phyloP scores from a whole-genome alignment of 2,329 filamentous ascomycete genomes.

The Phialophora tarda region DNA sequence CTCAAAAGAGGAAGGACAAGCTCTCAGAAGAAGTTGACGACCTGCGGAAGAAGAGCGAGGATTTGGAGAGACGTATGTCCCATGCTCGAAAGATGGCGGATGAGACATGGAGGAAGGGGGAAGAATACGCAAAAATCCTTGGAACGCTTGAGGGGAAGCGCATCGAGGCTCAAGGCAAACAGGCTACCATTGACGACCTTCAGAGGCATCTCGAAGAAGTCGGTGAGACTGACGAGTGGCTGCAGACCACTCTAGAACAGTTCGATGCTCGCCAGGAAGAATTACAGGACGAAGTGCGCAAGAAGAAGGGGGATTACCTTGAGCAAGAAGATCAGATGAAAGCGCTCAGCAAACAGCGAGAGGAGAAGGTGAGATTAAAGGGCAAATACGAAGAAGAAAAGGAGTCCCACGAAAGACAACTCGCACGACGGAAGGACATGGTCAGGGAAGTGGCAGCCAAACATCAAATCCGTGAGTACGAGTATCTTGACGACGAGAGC shows the following conservation, averaged over 20 bases:
- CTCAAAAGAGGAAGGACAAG: slow-evolving; percentile 67
- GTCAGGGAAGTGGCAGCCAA: slow-evolving; percentile 77
- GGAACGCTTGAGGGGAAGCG: slow-evolving; percentile 77
- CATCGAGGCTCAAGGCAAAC: slow-evolving; percentile 72
- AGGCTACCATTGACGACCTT: slow-evolving; percentile 73
- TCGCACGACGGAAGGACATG: slow-evolving; percentile 72
- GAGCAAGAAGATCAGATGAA: slow-evolving; percentile 62
- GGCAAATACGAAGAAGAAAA: slow-evolving; percentile 86
- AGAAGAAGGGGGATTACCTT: slow-evolving; percentile 68
- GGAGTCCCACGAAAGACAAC: slow-evolving; percentile 80
- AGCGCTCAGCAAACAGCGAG: slow-evolving; percentile 33
- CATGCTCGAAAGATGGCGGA: slow-evolving; percentile 58
- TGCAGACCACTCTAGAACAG: slow-evolving; percentile 73
- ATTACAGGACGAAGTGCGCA: slow-evolving; percentile 67
- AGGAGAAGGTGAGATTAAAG: slow-evolving; percentile 54
- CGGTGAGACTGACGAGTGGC: slow-evolving; percentile 75
- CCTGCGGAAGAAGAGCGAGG: slow-evolving; percentile 65
- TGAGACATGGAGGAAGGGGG: slow-evolving; percentile 73
- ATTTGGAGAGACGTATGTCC: slow-evolving; percentile 57
- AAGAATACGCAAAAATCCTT: slow-evolving; percentile 74
- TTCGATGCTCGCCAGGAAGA: slow-evolving; percentile 76
- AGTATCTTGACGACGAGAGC: slow-evolving; percentile 74
- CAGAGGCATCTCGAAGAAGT: slow-evolving; percentile 76
- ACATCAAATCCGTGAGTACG: slow-evolving; percentile 83
- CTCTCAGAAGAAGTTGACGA: slow-evolving; percentile 67